phyloP scores from a whole-genome alignment of 1,284 basidiomycete species.

The Fomitopsis schrenkii region DNA sequence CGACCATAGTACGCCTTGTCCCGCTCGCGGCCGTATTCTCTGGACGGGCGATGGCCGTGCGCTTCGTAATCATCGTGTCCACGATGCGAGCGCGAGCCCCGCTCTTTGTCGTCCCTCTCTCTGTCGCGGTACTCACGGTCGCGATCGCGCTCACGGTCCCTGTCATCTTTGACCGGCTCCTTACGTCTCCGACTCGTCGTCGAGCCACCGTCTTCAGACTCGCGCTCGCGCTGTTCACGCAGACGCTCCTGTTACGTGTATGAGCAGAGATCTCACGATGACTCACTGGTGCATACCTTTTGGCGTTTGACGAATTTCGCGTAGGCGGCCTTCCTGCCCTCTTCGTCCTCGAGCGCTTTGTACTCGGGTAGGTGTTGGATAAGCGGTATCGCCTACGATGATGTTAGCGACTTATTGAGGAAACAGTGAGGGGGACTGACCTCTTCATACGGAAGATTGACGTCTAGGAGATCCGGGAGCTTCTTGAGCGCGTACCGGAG shows the following conservation, averaged over 20 bases:
- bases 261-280: not conserved
- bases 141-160: slow-evolving; percentile 37
- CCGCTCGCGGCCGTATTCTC: slow-evolving; percentile 27
- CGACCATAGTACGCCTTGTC: slow-evolving; percentile 23
- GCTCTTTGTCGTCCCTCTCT: slow-evolving; percentile 38
- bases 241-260: slow-evolving; percentile 56
- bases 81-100: slow-evolving; percentile 21
- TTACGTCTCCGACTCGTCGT: slow-evolving; percentile 73
- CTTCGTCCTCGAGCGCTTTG: slow-evolving; percentile 79
- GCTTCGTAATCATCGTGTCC: slow-evolving; percentile 25
- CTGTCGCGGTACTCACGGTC: slow-evolving; percentile 33
- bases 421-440: slow-evolving; percentile 35
- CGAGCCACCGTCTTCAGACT: slow-evolving; percentile 76
- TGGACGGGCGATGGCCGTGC: slow-evolving; percentile 19
- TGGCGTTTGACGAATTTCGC: slow-evolving; percentile 83
- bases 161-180: slow-evolving; percentile 48
- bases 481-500: slow-evolving; percentile 95
- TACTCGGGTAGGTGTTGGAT: slow-evolving; percentile 83
- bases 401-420: not conserved
- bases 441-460: slow-evolving; percentile 74
- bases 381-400: slow-evolving; percentile 56
- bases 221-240: slow-evolving; percentile 64
- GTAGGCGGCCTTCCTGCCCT: slow-evolving; percentile 75
- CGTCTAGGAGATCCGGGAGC: slow-evolving; percentile 73
- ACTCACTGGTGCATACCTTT: slow-evolving; percentile 46